phyloP scores from a whole-genome alignment of 2,329 filamentous ascomycete species.

The Trichoderma koningiopsis region DNA sequence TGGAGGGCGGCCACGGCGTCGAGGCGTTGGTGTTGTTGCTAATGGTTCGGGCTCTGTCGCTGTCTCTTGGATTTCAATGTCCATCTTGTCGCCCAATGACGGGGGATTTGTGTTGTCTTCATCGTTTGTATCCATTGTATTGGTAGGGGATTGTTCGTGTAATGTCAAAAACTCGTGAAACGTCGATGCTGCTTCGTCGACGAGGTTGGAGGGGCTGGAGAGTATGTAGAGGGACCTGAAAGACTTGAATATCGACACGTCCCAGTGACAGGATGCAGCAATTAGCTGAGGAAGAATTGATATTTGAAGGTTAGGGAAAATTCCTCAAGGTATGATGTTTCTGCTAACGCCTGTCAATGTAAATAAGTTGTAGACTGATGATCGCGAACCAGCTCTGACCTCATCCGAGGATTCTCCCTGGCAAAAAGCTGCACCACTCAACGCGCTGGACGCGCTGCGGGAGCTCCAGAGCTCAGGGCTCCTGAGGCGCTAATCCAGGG shows the following conservation, averaged over 20 bases:
- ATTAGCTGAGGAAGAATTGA: no score
- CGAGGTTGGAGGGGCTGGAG: background rate
- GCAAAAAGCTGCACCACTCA: constrained; percentile 16
- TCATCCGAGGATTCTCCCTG: constrained; percentile 19
- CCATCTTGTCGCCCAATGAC: constrained; percentile 13
- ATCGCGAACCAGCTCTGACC: background rate
- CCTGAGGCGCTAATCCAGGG: constrained; percentile 11
- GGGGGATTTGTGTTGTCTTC: background rate
- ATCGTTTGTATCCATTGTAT: constrained; percentile 12
- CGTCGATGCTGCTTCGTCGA: background rate
- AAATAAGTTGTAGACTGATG: background rate
- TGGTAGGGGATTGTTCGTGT: background rate
- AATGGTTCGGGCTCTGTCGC: constrained; percentile 10
- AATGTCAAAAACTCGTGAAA: background rate
- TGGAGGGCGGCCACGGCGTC: constrained; percentile 41
- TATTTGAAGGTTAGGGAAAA: background rate
- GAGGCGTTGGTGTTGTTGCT: constrained; percentile 35
- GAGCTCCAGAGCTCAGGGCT: constrained; percentile 8
- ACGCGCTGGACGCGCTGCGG: constrained; percentile 27
- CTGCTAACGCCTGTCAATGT: background rate
- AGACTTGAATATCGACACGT: background rate
- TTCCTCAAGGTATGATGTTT: background rate
- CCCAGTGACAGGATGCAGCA: background rate
- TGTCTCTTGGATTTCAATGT: constrained; percentile 9
- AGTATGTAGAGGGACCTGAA: background rate